phyloP scores from a whole-genome alignment of 1,284 basidiomycete genomes.

The Omphalotus olearius region DNA sequence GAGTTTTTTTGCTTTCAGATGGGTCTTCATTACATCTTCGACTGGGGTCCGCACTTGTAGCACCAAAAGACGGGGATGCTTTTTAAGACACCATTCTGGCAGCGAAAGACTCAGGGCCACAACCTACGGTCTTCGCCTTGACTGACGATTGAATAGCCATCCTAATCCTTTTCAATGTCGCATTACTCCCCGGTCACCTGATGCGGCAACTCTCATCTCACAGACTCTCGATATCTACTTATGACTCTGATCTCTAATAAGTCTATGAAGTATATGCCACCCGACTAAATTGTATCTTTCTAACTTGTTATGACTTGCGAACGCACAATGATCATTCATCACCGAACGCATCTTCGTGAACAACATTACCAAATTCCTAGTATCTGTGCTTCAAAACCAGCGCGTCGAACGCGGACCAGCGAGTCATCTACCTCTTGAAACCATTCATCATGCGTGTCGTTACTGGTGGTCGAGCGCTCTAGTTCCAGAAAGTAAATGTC shows the following conservation, averaged over 20 bases:
- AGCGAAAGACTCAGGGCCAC: no score
- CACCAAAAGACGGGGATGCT: no score
- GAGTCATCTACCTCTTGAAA: constrained; percentile 29
- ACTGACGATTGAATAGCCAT: constrained; percentile 17
- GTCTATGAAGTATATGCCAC: no score
- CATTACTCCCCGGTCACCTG: constrained; percentile 34
- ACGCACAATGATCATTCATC: not conserved
- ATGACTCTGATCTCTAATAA: not conserved
- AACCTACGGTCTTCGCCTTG: no score
- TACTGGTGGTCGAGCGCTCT: not conserved
- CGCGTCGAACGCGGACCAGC: constrained; percentile 27
- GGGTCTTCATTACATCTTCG: no score
- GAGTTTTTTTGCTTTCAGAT: no score
- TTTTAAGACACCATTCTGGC: no score
- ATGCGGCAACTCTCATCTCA: constrained; percentile 25
- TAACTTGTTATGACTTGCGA: not conserved
- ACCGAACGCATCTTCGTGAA: not conserved
- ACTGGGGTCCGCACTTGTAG: no score
- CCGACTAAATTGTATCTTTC: no score
- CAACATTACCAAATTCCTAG: constrained; percentile 40
- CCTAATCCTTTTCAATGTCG: constrained; percentile 40
- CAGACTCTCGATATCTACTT: constrained; percentile 21
- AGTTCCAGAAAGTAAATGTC: constrained; percentile 61
- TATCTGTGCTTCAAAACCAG: constrained; percentile 32
- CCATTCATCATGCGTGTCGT: constrained; percentile 17